Evolutionary conservation across 495 filamentous ascomycete species (phyloP).

Genomic region (Letharia columbiana): DNA sequence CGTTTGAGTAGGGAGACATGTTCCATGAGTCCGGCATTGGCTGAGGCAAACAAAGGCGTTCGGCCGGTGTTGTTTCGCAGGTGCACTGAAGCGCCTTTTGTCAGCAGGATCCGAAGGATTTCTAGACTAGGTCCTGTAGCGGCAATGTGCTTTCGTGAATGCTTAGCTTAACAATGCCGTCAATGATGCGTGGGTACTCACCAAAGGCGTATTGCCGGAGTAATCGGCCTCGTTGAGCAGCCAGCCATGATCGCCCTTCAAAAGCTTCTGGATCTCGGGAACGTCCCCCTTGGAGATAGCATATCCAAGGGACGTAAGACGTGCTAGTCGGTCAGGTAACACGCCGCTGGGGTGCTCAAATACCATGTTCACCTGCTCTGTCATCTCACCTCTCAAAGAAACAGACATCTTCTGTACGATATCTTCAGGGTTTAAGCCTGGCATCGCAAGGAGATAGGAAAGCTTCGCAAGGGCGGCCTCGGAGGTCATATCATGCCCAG

Average conservation of each 20-base stretch:
- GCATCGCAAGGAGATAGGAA: conserved; percentile 72
- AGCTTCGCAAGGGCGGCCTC: conserved; percentile 93
- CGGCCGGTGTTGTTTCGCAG: conserved; percentile 69
- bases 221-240: conserved; percentile 76
- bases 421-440: conserved; percentile 49
- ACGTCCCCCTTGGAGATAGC: conserved; percentile 69
- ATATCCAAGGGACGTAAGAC: conserved; percentile 68
- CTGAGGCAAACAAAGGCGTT: conserved; percentile 74
- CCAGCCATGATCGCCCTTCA: conserved; percentile 56
- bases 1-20: conserved; percentile 58
- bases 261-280: conserved; percentile 51
- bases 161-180: neutral
- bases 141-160: conserved; percentile 51
- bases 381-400: conserved; percentile 79
- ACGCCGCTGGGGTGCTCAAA: conserved; percentile 66
- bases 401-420: conserved; percentile 64
- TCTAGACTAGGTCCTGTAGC: conserved; percentile 49
- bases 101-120: conserved; percentile 64
- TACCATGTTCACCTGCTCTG: conserved; percentile 51
- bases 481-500: conserved; percentile 86
- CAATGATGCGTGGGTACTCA: conserved; percentile 31
- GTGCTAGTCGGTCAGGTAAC: conserved; percentile 38
- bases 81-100: conserved; percentile 77
- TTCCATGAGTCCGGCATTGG: conserved; percentile 50
- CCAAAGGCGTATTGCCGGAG: conserved; percentile 78